phyloP scores from a whole-genome alignment of 257 asterid species.

The Echium plantagineum region DNA sequence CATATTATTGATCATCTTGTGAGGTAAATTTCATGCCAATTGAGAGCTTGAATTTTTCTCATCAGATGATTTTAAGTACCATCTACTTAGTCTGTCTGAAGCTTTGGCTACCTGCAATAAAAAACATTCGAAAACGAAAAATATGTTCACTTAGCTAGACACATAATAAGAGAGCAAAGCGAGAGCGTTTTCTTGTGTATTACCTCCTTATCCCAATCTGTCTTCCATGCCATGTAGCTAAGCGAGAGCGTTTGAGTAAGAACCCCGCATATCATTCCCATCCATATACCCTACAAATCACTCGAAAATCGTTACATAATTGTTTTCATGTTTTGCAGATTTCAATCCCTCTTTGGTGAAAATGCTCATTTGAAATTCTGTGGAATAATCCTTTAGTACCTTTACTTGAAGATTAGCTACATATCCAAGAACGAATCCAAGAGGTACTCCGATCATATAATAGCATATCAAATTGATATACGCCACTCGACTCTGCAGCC shows the following conservation, averaged over 20 bases:
- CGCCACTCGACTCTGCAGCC: constrained; percentile 61
- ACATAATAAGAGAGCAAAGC: no score
- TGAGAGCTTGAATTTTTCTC: no score
- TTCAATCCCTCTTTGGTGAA: no score
- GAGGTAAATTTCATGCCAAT: no score
- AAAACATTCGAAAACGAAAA: no score
- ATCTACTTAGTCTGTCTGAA: no score
- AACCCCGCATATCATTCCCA: constrained; percentile 67
- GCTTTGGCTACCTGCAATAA: no score
- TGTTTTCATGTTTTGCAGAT: no score
- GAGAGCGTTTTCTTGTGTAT: not conserved
- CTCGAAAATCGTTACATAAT: not conserved
- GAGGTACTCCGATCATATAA: constrained; percentile 53
- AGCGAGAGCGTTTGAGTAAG: constrained; percentile 49
- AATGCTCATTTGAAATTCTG: not conserved
- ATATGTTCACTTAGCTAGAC: no score
- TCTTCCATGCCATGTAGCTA: constrained; percentile 60
- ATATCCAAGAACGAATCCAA: constrained; percentile 62
- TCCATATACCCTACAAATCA: constrained; percentile 68
- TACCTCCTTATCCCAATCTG: constrained; percentile 69
- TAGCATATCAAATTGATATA: constrained; percentile 57
- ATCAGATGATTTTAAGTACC: no score
- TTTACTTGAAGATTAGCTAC: constrained; percentile 43
- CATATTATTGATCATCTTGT: no score
- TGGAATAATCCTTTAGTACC: constrained; percentile 20